Evolutionary conservation across 2,329 filamentous ascomycete genomes (phyloP).

Genomic region (Xylariaceae sp.): DNA sequence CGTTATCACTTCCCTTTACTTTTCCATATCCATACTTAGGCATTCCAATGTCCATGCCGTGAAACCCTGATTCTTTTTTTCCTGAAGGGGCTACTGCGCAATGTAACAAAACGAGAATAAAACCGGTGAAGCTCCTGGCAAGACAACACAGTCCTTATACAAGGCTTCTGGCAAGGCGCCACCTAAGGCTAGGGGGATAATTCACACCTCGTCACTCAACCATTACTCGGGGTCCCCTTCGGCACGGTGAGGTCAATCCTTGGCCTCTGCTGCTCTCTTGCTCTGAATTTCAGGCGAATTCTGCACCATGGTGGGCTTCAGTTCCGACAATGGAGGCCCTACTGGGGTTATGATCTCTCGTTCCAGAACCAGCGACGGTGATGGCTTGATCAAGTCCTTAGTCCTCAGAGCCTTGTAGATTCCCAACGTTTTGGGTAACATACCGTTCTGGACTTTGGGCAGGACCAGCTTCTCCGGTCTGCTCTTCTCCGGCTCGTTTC

Average conservation of each 20-base stretch:
- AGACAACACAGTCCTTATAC: background rate
- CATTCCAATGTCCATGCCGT: background rate
- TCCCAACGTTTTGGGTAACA: constrained; percentile 21
- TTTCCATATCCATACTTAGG: background rate
- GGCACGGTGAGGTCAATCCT: background rate
- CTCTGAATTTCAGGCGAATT: background rate
- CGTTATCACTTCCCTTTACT: background rate
- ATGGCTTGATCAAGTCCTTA: constrained; percentile 26
- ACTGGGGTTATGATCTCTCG: background rate
- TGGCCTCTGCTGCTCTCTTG: background rate
- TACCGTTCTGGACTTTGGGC: constrained; percentile 22
- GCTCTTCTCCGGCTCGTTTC: constrained; percentile 7
- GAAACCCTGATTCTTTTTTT: background rate
- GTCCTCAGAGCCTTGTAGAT: constrained; percentile 24
- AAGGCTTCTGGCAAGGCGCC: background rate
- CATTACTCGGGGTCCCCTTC: background rate
- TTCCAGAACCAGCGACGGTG: constrained; percentile 28
- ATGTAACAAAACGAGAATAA: background rate
- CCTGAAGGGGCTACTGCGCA: background rate
- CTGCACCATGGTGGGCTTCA: background rate
- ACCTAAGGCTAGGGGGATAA: constrained; percentile 1
- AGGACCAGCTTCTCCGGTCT: constrained; percentile 3
- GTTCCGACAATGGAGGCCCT: background rate
- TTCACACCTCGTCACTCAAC: constrained; percentile 14
- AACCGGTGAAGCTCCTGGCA: background rate